These are phyloP conservation scores for Flueggea neowawraea DNA, from an alignment of 441 rosid species.

Conservation along the genomic window DNA sequence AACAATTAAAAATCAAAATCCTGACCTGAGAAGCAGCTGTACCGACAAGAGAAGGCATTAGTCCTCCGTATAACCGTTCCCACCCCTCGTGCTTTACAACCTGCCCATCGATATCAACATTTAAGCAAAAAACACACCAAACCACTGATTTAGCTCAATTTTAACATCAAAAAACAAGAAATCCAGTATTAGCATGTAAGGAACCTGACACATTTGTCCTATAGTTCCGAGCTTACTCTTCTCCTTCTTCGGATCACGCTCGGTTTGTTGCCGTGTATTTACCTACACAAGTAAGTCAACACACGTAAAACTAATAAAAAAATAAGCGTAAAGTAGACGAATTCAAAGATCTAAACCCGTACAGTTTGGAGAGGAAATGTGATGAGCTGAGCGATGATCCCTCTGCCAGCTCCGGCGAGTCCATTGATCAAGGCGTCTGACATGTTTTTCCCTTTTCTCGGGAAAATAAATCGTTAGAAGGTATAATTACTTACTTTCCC, in stretches of 20 bases:
- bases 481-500: background rate
- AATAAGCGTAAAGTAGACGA: no score
- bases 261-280: constrained; percentile 91
- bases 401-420: constrained; percentile 78
- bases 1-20: no score
- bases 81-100: constrained; percentile 93
- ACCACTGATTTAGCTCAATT: background rate
- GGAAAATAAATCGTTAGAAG: constrained; percentile 5
- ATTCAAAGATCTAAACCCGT: constrained; percentile 11
- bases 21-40: constrained; percentile 91
- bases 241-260: constrained; percentile 78
- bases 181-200: no score
- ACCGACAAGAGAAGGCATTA: constrained; percentile 75
- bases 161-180: no score
- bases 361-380: constrained; percentile 98
- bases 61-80: constrained; percentile 85
- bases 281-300: constrained; percentile 34
- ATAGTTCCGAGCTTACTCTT: constrained; percentile 68
- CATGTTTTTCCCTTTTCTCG: background rate
- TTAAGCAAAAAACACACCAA: background rate
- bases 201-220: constrained; percentile 77
- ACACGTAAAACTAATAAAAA: background rate
- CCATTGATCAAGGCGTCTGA: no score
- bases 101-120: constrained; percentile 24
- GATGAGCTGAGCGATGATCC: constrained; percentile 96